Evolutionary conservation across 148 eudicot genomes (phyloP).

Genomic region (Polygonum maritimum): DNA sequence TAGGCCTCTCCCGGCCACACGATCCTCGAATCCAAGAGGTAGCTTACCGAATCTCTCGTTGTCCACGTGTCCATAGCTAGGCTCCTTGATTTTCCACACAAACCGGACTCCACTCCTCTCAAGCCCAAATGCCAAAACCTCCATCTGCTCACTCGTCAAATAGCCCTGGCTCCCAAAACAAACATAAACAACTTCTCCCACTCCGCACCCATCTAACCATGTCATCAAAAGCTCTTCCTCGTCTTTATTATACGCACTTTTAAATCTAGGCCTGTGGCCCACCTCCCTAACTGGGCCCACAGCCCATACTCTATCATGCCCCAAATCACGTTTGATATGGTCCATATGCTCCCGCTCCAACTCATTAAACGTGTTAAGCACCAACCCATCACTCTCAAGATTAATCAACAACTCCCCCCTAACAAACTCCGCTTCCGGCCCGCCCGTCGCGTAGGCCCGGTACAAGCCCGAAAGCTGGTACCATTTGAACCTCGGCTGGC

Average conservation of each 20-base stretch:
- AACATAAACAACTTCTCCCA: constrained; percentile 44
- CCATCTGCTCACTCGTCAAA: constrained; percentile 29
- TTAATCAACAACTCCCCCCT: background rate
- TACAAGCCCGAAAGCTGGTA: background rate
- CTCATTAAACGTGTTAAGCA: background rate
- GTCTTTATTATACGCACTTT: constrained; percentile 6
- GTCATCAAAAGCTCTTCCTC: background rate
- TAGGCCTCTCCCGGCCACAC: constrained; percentile 32
- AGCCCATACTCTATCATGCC: constrained; percentile 3
- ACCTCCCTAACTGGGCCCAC: background rate
- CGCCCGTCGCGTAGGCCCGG: background rate
- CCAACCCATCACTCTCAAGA: background rate
- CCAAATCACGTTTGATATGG: background rate
- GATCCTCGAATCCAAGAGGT: constrained; percentile 26
- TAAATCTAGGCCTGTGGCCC: constrained; percentile 3
- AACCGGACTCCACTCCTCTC: constrained; percentile 39
- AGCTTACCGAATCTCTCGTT: constrained; percentile 11
- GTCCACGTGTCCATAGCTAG: constrained; percentile 13
- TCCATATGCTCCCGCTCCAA: background rate
- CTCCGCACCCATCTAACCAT: constrained; percentile 51
- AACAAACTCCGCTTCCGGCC: background rate
- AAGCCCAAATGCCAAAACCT: constrained; percentile 38
- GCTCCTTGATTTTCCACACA: constrained; percentile 39
- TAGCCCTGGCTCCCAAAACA: constrained; percentile 56
- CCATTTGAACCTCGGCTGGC: background rate